A percentile compares a stretch with the other conserved stretches of the same genome.
Conservation (phyloP, 2,329 filamentous ascomycete species). For the Arthroderma sp. region DNA sequence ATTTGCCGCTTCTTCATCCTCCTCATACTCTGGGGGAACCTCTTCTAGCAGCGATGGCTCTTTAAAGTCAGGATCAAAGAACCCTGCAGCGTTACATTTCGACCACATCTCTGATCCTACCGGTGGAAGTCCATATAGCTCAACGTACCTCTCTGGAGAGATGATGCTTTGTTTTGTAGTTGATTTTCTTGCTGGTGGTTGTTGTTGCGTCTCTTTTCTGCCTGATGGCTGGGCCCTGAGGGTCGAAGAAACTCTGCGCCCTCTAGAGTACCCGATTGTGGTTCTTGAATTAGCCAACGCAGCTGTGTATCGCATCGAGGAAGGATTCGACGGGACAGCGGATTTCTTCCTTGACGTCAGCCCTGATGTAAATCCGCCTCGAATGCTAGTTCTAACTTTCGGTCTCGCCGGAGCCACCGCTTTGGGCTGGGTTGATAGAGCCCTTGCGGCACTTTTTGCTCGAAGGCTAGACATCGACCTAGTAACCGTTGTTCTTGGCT, state of each 20-base stretch:
- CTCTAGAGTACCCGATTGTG: conserved; percentile 75
- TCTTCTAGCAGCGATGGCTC: conserved; percentile 13
- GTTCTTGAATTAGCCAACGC: conserved; percentile 59
- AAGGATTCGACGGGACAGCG: conserved; percentile 34
- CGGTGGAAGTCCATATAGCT: conserved; percentile 29
- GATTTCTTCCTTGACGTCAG: conserved; percentile 26
- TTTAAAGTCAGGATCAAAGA: conserved; percentile 21
- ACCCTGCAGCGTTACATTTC: conserved; percentile 25
- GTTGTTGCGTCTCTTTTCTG: conserved; percentile 14
- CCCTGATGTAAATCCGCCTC: conserved; percentile 24
- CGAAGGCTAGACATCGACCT: conserved; percentile 25
- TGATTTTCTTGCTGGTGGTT: conserved; percentile 10
- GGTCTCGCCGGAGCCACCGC: conserved; percentile 23
- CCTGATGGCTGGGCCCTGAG: conserved; percentile 10
- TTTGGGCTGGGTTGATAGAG: conserved; percentile 21
- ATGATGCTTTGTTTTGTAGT: conserved; percentile 17
- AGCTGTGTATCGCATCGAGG: conserved; percentile 44
- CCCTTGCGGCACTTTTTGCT: conserved; percentile 28
- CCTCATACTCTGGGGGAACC: conserved; percentile 19
- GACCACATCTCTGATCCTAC: conserved; percentile 33
- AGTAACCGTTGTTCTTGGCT: conserved; percentile 13
- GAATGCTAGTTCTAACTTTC: conserved; percentile 25
- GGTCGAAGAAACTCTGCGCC: conserved; percentile 36
- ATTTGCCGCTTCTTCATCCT: conserved; percentile 26
- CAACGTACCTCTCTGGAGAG: conserved; percentile 30